Conservation (phyloP, 371 early-diverging fungal species). For the Cokeromyces recurvatus region DNA sequence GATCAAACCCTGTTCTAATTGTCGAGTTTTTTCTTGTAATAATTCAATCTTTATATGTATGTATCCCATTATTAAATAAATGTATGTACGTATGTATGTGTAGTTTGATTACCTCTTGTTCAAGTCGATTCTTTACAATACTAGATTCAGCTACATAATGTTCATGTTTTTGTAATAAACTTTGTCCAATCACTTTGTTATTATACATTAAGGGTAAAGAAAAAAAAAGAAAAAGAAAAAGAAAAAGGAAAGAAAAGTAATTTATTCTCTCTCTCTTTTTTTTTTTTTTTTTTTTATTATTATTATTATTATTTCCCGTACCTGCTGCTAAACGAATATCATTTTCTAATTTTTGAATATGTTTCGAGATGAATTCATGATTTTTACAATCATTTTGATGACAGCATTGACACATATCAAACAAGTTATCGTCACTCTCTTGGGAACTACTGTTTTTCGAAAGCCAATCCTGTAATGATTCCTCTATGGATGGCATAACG, state of each 20-base stretch:
- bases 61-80: no score
- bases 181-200: slow-evolving; percentile 39
- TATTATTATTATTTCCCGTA: slow-evolving; percentile 6
- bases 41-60: no score
- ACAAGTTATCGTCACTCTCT: no score
- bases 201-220: background rate
- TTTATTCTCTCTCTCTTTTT: no score
- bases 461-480: slow-evolving; percentile 40
- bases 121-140: slow-evolving; percentile 19
- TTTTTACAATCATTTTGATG: slow-evolving; percentile 24
- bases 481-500: slow-evolving; percentile 23
- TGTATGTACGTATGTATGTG: no score
- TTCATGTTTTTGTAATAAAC: slow-evolving; percentile 42
- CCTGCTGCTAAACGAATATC: slow-evolving; percentile 46
- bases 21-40: slow-evolving; percentile 21
- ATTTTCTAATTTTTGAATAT: slow-evolving; percentile 35
- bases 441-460: slow-evolving; percentile 22
- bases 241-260: background rate
- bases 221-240: background rate
- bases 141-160: slow-evolving; percentile 25
- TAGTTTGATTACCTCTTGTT: slow-evolving; percentile 38
- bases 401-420: slow-evolving; percentile 45
- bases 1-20: slow-evolving; percentile 25
- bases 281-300: no score
- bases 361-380: slow-evolving; percentile 19